Percentiles rank a stretch among this genome's conserved stretches.
These are phyloP conservation scores for Acacia melanoxylon DNA, from an alignment of 306 rosid genomes.

Conservation along the genomic window DNA sequence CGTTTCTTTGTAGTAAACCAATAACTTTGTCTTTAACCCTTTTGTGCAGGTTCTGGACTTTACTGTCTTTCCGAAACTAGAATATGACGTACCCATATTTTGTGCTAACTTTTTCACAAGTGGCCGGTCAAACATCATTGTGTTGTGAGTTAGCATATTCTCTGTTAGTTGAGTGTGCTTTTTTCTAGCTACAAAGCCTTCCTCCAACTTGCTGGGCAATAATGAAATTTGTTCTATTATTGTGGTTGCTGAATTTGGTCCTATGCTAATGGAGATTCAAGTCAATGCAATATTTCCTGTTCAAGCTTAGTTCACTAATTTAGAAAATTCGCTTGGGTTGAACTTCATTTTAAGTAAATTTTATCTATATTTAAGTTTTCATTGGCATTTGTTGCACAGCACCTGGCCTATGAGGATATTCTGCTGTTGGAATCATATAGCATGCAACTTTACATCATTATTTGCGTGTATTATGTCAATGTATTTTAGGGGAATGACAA, in stretches of 20 bases:
- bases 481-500: background rate
- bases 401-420: background rate
- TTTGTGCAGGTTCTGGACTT: conserved; percentile 81
- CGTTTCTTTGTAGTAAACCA: background rate
- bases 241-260: background rate
- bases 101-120: conserved; percentile 88
- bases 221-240: background rate
- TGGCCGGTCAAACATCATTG: conserved; percentile 65
- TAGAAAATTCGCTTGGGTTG: too few species aligned
- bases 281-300: conserved; percentile 3
- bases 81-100: conserved; percentile 86
- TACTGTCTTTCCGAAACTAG: conserved; percentile 70
- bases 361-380: background rate
- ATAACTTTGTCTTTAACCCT: background rate
- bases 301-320: too few species aligned
- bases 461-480: background rate
- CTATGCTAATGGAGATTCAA: background rate
- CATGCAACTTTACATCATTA: background rate
- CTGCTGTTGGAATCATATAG: background rate
- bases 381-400: background rate
- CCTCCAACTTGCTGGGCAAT: background rate
- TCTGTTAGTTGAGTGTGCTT: background rate
- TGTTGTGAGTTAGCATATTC: conserved; percentile 62
- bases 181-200: background rate
- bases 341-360: background rate